Evolutionary conservation across 1,284 basidiomycete genomes (phyloP).

Genomic region (Fomitiporia mediterranea): DNA sequence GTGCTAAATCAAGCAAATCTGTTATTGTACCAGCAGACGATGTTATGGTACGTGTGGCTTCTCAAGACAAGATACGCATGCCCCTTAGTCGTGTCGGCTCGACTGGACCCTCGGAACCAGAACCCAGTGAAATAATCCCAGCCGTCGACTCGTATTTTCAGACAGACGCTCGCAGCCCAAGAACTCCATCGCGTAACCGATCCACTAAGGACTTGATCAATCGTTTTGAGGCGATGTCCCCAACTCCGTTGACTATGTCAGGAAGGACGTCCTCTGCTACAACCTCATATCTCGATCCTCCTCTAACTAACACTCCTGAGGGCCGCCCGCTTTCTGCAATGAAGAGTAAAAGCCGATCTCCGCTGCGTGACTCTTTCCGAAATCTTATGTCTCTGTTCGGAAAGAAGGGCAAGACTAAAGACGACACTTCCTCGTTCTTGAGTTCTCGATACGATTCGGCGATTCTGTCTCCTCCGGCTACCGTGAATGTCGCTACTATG

Average conservation of each 20-base stretch:
- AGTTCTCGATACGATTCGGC: constrained; percentile 11
- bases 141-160: constrained; percentile 13
- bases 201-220: constrained; percentile 37
- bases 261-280: background rate
- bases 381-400: constrained; percentile 58
- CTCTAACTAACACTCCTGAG: background rate
- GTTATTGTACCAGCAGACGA: background rate
- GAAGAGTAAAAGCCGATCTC: constrained; percentile 35
- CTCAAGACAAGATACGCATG: constrained; percentile 1
- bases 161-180: background rate
- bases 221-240: constrained; percentile 38
- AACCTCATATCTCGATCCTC: constrained; percentile 13
- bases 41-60: background rate
- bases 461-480: background rate
- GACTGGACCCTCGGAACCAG: background rate
- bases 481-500: background rate
- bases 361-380: constrained; percentile 59
- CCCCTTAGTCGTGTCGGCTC: background rate
- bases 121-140: background rate
- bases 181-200: constrained; percentile 6
- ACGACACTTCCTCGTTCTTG: constrained; percentile 24
- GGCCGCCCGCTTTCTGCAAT: constrained; percentile 19
- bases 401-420: constrained; percentile 45
- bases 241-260: constrained; percentile 2
- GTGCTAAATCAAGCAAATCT: background rate